These are phyloP conservation scores for Hevea brasiliensis DNA, from an alignment of 345 rosid genomes.

Conservation along the genomic window DNA sequence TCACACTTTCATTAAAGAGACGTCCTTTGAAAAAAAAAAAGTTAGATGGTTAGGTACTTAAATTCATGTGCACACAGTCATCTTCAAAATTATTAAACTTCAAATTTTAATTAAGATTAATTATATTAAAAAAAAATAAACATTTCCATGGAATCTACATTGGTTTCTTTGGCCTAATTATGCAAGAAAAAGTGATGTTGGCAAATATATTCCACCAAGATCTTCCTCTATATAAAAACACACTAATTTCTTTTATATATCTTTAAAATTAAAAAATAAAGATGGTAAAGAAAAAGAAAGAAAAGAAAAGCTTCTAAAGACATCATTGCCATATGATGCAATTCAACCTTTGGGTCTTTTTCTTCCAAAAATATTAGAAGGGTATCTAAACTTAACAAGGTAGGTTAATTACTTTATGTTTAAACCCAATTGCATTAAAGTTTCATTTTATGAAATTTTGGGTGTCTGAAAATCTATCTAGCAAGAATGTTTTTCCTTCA, in stretches of 20 bases:
- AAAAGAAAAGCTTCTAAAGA: not conserved
- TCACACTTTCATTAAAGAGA: not conserved
- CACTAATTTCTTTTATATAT: not conserved
- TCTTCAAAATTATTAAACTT: too few species aligned
- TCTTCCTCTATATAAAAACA: not conserved
- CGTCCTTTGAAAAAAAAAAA: not conserved
- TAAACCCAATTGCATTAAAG: conserved; percentile 2
- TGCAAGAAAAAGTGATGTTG: conserved; percentile 19
- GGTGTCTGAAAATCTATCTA: not conserved
- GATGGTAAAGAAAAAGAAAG: not conserved
- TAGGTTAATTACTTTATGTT: not conserved
- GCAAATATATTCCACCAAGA: conserved; percentile 3
- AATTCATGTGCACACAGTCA: too few species aligned
- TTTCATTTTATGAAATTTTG: not conserved
- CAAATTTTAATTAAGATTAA: too few species aligned
- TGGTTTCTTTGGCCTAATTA: conserved; percentile 22
- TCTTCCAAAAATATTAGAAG: not conserved
- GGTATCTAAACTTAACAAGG: conserved; percentile 10
- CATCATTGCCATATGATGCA: conserved; percentile 19
- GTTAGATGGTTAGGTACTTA: too few species aligned
- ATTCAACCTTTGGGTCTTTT: not conserved
- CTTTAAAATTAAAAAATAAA: not conserved
- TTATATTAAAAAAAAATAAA: too few species aligned
- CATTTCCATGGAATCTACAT: conserved; percentile 32
- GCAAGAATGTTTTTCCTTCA: not conserved